Base-by-base conservation (phyloP, 2,329 filamentous ascomycete species). In the Diaporthe destruens region DNA sequence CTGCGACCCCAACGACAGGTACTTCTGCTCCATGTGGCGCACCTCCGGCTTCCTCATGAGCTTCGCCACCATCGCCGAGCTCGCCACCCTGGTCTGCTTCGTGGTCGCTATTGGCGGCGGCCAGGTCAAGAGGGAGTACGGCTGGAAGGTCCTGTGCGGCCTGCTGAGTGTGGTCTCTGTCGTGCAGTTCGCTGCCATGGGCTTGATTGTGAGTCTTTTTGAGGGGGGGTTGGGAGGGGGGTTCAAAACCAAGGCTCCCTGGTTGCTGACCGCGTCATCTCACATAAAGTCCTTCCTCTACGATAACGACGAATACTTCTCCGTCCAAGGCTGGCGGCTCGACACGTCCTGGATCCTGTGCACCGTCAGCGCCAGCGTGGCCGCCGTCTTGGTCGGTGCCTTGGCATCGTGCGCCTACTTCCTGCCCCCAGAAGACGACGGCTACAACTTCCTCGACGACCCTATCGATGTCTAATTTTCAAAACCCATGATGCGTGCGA, bases 11-110 rank as follows among this genome's bases (percentile, higher is more conserved):
- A 88, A 90, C 68, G 89, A 92, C 77, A 87, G 90, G 67, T 90
- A 91, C 78, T 98, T 98, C 84, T 98, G 96, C 86, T 93, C 91
- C 77, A 93, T 97, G 88, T 99, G 96, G 96, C 89, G 93, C 73
- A 94, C 91, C 34, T 91, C 94, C 47, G 95, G 94, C 32, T 98
- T 98, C 83, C 83, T 98, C 75, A 94, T 97, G 85, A 73, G 92
- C 68, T 93, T 98, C 77, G 89, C 93, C 9, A 89, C 94, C 49
- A 91, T 98, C n/a, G 81, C 96, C 51, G 92, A 97, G 81, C 88
- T 96, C 53, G 94, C 93, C 71, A 91, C 91, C 8, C 83, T 97
- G n/a, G 91, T 97, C 36, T 90, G 91, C 23, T 98, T 96, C 82
- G 79, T 92, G 39, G 89, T 97, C 65, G 90, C 97, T 59, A 84